Conservation (phyloP, 176 grass and related monocot genomes). For the Stipa capillata region DNA sequence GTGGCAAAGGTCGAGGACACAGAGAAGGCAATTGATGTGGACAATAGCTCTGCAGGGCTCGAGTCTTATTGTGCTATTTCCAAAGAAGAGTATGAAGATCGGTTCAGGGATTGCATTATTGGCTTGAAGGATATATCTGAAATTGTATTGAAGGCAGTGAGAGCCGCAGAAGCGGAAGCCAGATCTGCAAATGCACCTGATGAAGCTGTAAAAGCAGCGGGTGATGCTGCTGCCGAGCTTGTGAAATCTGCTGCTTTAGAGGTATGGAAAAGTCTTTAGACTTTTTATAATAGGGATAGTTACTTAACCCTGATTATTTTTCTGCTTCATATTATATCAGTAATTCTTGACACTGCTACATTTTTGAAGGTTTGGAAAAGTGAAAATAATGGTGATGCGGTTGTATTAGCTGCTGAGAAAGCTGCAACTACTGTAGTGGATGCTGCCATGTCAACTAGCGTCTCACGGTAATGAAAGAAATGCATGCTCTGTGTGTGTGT, state of each 20-base stretch:
- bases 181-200: slow-evolving; percentile 64
- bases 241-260: slow-evolving; percentile 84
- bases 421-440: slow-evolving; percentile 84
- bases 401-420: slow-evolving; percentile 59
- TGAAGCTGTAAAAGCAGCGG: slow-evolving; percentile 92
- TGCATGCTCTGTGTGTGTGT: too few species aligned
- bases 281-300: neutral
- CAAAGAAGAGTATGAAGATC: slow-evolving; percentile 65
- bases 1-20: slow-evolving; percentile 28
- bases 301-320: neutral
- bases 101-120: slow-evolving; percentile 81
- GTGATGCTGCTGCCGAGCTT: slow-evolving; percentile 96
- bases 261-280: slow-evolving; percentile 37
- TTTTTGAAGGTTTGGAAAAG: slow-evolving; percentile 76
- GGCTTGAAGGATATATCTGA: slow-evolving; percentile 92
- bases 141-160: slow-evolving; percentile 84
- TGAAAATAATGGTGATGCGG: slow-evolving; percentile 59
- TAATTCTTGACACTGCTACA: neutral
- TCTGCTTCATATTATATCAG: neutral
- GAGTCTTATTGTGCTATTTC: slow-evolving; percentile 23
- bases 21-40: slow-evolving; percentile 39
- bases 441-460: slow-evolving; percentile 78
- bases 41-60: slow-evolving; percentile 6
- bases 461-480: slow-evolving; percentile 62
- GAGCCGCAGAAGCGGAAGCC: slow-evolving; percentile 86